Base-by-base conservation (phyloP, 805 yeast species). In the Priceomyces medius region DNA sequence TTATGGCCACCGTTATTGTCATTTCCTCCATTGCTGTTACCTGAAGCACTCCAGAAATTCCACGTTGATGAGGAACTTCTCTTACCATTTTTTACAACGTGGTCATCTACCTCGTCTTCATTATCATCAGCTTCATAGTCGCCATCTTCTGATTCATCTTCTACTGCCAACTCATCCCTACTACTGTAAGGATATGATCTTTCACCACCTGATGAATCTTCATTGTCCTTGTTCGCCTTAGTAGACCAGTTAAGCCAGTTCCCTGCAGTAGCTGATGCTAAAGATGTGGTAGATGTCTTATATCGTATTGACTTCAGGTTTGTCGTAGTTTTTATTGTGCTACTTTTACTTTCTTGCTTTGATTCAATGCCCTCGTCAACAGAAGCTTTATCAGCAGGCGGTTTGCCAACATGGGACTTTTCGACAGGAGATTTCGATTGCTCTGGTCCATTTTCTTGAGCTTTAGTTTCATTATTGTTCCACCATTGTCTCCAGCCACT, bases 71-170 rank as follows among this genome's bases (percentile, higher is more conserved):
- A 54, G 19, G 40, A 38, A 26, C 41, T 50, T 49, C 54, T 61
- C 50, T 51, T 64, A 13, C 58, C 47, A 42, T 44, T 36, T 26
- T 46, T 35, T 16, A 46, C 20, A 3, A 58, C 52, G 32, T 62
- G 64, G 31, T 66, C 71, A 28, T 59, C 67, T 3, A 62, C 48
- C 36, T 61, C 71, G 42, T 65, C 69, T n/a, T 54, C 54, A 35
- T 55, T 50, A 37, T 55, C 55, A 17, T 58, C 66, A 2, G 56
- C 47, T 3, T 35, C 37, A 20, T 47, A 46, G 27, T 59, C 44
- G 18, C 23, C 21, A 21, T 40, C 46, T 16, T 50, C 51, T 19
- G 21, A 20, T 20, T 40, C 45, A 12, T 49, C 51, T 29, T 31
- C 39, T 23, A 35, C 40, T 26, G 38, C 31, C 9, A 34, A 27